Evolutionary conservation across 2,329 filamentous ascomycete genomes (phyloP).

Genomic region (Ascosphaera pollenicola): DNA sequence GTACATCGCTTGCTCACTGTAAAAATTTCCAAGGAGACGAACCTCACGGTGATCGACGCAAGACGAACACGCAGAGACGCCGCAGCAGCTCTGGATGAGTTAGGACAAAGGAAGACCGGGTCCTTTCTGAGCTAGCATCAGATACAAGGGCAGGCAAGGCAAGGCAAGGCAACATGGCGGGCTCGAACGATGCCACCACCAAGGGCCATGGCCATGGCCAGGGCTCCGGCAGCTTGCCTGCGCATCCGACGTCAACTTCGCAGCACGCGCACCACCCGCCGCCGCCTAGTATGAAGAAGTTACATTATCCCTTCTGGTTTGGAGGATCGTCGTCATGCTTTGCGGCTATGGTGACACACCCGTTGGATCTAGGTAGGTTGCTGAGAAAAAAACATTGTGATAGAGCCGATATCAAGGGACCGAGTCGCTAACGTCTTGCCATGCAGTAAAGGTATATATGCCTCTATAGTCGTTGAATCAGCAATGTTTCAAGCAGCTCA

Average conservation of each 20-base stretch:
- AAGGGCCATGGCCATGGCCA: background rate
- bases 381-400: too few relatives aligned
- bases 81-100: too few relatives aligned
- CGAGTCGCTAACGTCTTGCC: too few relatives aligned
- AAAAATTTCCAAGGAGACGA: too few relatives aligned
- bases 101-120: background rate
- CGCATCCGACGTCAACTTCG: background rate
- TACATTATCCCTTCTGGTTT: conserved; percentile 76
- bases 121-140: background rate
- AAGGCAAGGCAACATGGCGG: background rate
- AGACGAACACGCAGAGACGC: too few relatives aligned
- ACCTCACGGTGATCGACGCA: too few relatives aligned
- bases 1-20: too few relatives aligned
- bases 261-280: background rate
- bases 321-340: conserved; percentile 85
- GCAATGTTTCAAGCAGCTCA: too few relatives aligned
- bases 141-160: background rate
- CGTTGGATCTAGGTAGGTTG: conserved; percentile 63
- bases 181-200: background rate
- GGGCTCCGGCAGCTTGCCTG: background rate
- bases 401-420: too few relatives aligned
- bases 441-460: conserved; percentile 34
- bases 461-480: too few relatives aligned
- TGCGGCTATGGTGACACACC: conserved; percentile 81
- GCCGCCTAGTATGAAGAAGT: conserved; percentile 6